Evolutionary conservation across 208 protist genomes (phyloP).

Genomic region (Crithidia brevicula): DNA sequence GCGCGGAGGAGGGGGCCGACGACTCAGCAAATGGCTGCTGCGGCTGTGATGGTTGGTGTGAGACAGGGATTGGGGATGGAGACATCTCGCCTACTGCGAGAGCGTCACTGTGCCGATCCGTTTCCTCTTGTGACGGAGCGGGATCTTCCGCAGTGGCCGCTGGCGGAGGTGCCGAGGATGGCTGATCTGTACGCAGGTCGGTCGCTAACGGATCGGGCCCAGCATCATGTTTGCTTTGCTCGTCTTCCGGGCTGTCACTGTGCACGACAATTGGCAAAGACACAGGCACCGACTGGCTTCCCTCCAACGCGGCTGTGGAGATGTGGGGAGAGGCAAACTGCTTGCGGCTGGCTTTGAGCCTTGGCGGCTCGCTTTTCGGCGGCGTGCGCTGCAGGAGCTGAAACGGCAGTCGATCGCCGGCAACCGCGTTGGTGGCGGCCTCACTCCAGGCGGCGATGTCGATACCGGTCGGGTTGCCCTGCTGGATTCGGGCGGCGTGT

Average conservation of each 20-base stretch:
- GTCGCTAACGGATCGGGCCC: not conserved
- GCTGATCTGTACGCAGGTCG: constrained; percentile 1
- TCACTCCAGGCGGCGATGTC: constrained; percentile 15
- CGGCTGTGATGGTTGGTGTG: constrained; percentile 2
- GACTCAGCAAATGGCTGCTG: not conserved
- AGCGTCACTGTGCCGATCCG: not conserved
- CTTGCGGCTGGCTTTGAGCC: constrained; percentile 33
- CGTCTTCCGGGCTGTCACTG: not conserved
- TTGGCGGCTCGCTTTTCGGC: constrained; percentile 18
- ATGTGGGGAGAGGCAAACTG: constrained; percentile 31
- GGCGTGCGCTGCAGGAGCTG: constrained; percentile 20
- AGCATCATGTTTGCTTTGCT: not conserved
- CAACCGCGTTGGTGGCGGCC: constrained; percentile 1
- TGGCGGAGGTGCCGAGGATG: not conserved
- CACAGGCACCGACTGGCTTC: not conserved
- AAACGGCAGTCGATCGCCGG: constrained; percentile 13
- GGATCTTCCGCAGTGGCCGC: not conserved
- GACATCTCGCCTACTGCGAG: constrained; percentile 3
- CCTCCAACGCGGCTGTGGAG: not conserved
- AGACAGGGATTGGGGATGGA: constrained; percentile 3
- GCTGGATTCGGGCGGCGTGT: constrained; percentile 1
- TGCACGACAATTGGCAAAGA: constrained; percentile 1
- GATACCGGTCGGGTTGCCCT: not conserved
- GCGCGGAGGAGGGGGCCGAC: constrained; percentile 12
- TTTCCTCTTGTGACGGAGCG: not conserved